A percentile compares a stretch with the other conserved stretches of the same genome.
phyloP scores from a whole-genome alignment of 805 yeast genomes.

The Saccharomycopsis fodiens region DNA sequence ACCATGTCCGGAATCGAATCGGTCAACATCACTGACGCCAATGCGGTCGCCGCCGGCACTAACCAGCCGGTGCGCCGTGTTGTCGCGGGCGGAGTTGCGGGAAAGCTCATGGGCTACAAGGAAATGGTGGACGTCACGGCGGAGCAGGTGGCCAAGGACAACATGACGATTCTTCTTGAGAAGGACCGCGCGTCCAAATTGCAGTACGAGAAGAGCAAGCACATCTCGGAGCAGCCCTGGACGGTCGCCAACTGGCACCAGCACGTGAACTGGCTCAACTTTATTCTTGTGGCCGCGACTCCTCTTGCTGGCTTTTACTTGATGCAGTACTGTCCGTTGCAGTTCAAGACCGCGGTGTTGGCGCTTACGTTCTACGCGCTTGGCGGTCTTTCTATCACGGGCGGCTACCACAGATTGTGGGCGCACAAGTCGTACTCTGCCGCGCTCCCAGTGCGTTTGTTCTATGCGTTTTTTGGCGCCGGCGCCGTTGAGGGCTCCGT shows the following conservation, averaged over 20 bases:
- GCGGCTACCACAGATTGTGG: constrained; percentile 78
- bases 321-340: constrained; percentile 32
- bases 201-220: constrained; percentile 34
- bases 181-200: constrained; percentile 36
- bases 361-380: constrained; percentile 45
- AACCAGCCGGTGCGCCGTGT: constrained; percentile 62
- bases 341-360: constrained; percentile 37
- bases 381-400: constrained; percentile 73
- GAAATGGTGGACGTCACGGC: constrained; percentile 62
- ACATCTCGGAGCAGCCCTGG: constrained; percentile 77
- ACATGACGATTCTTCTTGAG: constrained; percentile 38
- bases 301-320: constrained; percentile 48
- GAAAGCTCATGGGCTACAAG: constrained; percentile 75
- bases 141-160: constrained; percentile 48
- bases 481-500: constrained; percentile 80
- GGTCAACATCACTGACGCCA: constrained; percentile 62
- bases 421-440: constrained; percentile 70
- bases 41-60: constrained; percentile 76
- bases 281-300: constrained; percentile 52
- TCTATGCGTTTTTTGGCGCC: constrained; percentile 73
- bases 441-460: constrained; percentile 48
- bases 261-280: constrained; percentile 74
- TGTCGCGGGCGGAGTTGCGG: constrained; percentile 73
- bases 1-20: constrained; percentile 24
- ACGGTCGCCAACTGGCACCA: constrained; percentile 62